Conservation (phyloP, 306 rosid genomes). For the Mimosa bimucronata region DNA sequence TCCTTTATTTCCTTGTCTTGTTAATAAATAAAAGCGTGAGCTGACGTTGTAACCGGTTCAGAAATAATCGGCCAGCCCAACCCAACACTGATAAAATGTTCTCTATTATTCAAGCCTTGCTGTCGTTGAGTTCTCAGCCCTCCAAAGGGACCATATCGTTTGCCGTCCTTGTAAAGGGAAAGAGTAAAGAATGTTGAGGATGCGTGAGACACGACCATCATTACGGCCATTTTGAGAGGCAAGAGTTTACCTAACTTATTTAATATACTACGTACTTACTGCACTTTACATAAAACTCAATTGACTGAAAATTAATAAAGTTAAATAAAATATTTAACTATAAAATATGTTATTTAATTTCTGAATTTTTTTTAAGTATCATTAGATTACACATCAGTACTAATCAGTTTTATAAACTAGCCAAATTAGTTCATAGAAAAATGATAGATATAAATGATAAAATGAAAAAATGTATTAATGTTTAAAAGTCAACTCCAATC, state of each 20-base stretch:
- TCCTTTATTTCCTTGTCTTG: slow-evolving; percentile 22
- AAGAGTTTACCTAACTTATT: neutral
- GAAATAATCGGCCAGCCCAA: slow-evolving; percentile 25
- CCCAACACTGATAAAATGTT: slow-evolving; percentile 2
- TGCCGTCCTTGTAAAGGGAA: neutral
- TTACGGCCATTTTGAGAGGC: slow-evolving; percentile 16
- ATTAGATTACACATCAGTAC: no score
- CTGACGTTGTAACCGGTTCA: slow-evolving; percentile 4
- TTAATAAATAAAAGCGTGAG: slow-evolving; percentile 15
- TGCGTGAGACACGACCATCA: slow-evolving; percentile 32
- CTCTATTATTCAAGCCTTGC: slow-evolving; percentile 34
- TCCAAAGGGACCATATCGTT: slow-evolving; percentile 2
- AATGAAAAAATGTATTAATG: no score
- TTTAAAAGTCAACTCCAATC: no score
- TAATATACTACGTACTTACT: no score
- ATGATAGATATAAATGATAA: no score
- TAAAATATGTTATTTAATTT: no score
- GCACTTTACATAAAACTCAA: no score
- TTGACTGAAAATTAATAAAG: no score
- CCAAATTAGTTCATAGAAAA: no score
- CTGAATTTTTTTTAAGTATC: no score
- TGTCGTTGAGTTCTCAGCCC: slow-evolving; percentile 19
- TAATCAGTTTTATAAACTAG: no score
- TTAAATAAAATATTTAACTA: no score
- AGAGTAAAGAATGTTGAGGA: slow-evolving; percentile 32